Evolutionary conservation across 1,284 basidiomycete species (phyloP).

Genomic region (Puccinia polysora): DNA sequence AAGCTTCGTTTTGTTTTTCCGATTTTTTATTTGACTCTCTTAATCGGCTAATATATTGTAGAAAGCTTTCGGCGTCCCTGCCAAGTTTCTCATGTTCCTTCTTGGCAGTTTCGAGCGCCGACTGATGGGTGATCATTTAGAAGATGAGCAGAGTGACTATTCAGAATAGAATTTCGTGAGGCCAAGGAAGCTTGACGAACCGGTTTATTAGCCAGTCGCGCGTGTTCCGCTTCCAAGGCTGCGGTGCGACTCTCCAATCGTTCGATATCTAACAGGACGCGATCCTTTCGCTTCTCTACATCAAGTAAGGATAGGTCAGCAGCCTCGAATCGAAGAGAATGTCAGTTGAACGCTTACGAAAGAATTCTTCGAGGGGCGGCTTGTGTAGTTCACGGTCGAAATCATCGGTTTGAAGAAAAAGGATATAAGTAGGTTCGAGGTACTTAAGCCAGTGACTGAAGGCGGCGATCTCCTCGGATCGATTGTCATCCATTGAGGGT

Average conservation of each 20-base stretch:
- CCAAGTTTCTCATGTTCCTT: slow-evolving; percentile 36
- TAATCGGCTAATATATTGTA: slow-evolving; percentile 23
- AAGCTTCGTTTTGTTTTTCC: slow-evolving; percentile 30
- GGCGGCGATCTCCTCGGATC: slow-evolving; percentile 16
- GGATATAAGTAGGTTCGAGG: slow-evolving; percentile 30
- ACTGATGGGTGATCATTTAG: slow-evolving; percentile 1
- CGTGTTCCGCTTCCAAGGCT: background rate
- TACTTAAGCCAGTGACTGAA: slow-evolving; percentile 33
- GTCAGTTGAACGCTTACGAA: background rate
- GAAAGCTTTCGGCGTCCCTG: slow-evolving; percentile 31
- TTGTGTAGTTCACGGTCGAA: slow-evolving; percentile 33
- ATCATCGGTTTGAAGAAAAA: slow-evolving; percentile 38
- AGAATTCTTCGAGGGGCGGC: slow-evolving; percentile 38
- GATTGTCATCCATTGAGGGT: slow-evolving; percentile 16
- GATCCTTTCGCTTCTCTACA: slow-evolving; percentile 23
- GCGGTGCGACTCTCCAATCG: slow-evolving; percentile 10
- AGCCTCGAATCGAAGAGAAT: background rate
- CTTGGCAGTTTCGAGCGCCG: slow-evolving; percentile 27
- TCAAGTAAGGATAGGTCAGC: background rate
- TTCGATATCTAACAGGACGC: slow-evolving; percentile 33
- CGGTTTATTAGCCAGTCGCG: slow-evolving; percentile 15
- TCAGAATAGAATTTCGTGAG: background rate
- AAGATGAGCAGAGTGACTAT: background rate
- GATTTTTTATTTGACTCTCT: slow-evolving; percentile 24
- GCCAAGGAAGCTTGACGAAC: background rate